Percentiles rank a stretch among this genome's conserved stretches.
Evolutionary conservation across 2,329 filamentous ascomycete genomes (phyloP).

Genomic region (Amauroascus niger): DNA sequence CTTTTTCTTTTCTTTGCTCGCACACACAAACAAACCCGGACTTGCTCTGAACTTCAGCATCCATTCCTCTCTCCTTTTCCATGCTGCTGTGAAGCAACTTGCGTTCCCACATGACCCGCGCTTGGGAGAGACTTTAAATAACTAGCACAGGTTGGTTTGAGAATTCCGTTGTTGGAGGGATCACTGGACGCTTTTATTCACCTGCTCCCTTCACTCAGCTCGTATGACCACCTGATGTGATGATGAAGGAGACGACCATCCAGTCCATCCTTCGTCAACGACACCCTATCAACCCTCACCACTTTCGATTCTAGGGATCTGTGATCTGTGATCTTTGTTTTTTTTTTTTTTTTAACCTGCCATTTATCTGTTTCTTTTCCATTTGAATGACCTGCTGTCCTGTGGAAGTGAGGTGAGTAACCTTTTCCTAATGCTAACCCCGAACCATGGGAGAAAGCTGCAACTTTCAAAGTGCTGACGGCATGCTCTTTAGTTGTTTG

Average conservation of each 20-base stretch:
- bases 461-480: not conserved
- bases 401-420: constrained; percentile 4
- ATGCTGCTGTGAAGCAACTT: not conserved
- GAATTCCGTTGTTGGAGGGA: not conserved
- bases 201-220: not conserved
- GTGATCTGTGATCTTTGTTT: not conserved
- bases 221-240: constrained; percentile 1
- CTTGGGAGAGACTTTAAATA: not conserved
- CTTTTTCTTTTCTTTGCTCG: not conserved
- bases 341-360: not conserved
- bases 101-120: constrained; percentile 2
- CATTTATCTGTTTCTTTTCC: not conserved
- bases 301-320: constrained; percentile 7
- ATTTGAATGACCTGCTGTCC: too few species aligned
- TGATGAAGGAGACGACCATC: not conserved
- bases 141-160: constrained; percentile 1
- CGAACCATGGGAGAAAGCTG: not conserved
- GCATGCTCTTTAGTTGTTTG: constrained; percentile 4
- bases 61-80: not conserved
- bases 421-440: not conserved
- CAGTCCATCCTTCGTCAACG: not conserved
- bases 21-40: not conserved
- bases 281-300: not conserved
- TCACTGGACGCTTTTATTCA: not conserved
- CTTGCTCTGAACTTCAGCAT: not conserved